Evolutionary conservation across 345 rosid species (phyloP), one percentile per base, ranked within the genome.

Genomic region (Boechera stricta): DNA sequence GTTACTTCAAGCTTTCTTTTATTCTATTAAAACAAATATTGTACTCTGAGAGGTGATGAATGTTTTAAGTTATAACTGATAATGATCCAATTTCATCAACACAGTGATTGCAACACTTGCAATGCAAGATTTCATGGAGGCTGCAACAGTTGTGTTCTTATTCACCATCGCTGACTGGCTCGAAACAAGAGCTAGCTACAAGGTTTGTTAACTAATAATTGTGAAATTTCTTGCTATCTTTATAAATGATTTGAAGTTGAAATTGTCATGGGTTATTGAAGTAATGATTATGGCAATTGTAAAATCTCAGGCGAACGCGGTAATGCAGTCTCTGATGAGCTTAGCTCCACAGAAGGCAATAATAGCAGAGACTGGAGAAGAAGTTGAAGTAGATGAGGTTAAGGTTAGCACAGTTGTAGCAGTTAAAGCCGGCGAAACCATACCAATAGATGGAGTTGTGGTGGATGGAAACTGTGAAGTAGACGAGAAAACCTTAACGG

Each of bases 161-260:
- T 92, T 92, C 85, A 83, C 92, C 55, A 84, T 85, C 72, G 89
- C 97, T 0, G 90, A 88, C 53, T 95, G 99, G 99, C 97, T 95
- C 10, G 94, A 95, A 62, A 77, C 97, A 36, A 88, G 92, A 73
- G 98, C 99, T 75, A 80, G 98, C 88, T 90, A 90, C 83, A 95
- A 88, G 96, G 98, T 91, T 75, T 29, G 69, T 62, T 47, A 3
- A 11, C 57, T 60, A 36, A 13, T 55, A 12, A 6, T 2, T 35
- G 1, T 62, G 51, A 15, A 26, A 5, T 7, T 11, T 61, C 42
- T 18, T 45, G 47, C n/a, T 18, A 45, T 56, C 51, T 44, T 36
- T 48, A 47, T 16, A 32, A 10, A 76, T 49, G 63, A 16, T 28
- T 3, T 76, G 10, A 61, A 38, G 47, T 26, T 60, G 44, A 31